These are phyloP conservation scores for Hemileia vastatrix DNA, from an alignment of 1,284 basidiomycete species.

Conservation along the genomic window DNA sequence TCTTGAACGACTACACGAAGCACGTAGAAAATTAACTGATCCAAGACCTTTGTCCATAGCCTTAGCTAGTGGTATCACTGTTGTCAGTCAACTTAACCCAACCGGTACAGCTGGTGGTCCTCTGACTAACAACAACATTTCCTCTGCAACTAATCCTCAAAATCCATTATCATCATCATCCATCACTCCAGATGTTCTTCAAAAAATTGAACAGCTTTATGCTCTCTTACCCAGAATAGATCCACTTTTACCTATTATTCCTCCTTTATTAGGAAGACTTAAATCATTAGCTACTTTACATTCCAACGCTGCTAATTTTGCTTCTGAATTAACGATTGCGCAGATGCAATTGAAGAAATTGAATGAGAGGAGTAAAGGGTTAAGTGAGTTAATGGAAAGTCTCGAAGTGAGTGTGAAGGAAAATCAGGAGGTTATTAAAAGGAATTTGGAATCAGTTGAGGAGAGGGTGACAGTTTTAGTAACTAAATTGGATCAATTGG, in stretches of 20 bases:
- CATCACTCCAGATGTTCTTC: conserved; percentile 47
- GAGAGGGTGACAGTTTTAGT: conserved; percentile 54
- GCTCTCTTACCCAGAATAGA: conserved; percentile 70
- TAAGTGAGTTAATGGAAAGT: conserved; percentile 58
- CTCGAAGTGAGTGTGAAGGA: conserved; percentile 51
- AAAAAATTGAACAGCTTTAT: conserved; percentile 53
- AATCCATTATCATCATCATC: conserved; percentile 15
- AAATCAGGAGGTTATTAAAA: conserved; percentile 56
- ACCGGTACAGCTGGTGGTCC: conserved; percentile 20
- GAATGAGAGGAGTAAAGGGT: conserved; percentile 56
- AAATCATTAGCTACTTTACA: conserved; percentile 74
- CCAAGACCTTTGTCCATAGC: conserved; percentile 35
- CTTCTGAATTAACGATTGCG: conserved; percentile 53
- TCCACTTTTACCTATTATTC: conserved; percentile 77
- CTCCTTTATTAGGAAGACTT: conserved; percentile 77
- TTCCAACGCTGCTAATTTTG: conserved; percentile 65
- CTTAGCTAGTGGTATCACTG: conserved; percentile 46
- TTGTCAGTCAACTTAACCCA: conserved; percentile 34
- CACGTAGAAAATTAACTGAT: conserved; percentile 45
- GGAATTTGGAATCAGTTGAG: conserved; percentile 63
- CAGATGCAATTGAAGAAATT: conserved; percentile 61
- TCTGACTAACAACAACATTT: background rate
- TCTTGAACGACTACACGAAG: conserved; percentile 68
- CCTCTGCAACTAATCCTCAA: conserved; percentile 9
- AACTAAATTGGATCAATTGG: conserved; percentile 50